Percentiles rank a stretch among this genome's conserved stretches.
Conservation (phyloP, 352 stramenopile genomes). For the Globisporangium irregulare region DNA sequence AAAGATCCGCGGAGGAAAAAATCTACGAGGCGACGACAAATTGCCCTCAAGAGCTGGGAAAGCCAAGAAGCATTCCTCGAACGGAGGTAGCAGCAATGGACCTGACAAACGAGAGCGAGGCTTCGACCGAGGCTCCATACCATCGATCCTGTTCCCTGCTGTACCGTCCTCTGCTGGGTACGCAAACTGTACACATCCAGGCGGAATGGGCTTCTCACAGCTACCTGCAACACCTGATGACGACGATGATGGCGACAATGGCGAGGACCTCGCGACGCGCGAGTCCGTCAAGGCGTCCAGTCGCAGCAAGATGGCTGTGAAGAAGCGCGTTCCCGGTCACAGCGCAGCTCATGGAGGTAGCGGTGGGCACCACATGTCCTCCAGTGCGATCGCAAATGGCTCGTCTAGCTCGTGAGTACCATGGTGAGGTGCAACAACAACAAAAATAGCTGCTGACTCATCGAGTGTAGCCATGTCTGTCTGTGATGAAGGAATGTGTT, state of each 20-base stretch:
- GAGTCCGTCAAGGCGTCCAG: conserved; percentile 69
- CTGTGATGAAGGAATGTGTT: not conserved
- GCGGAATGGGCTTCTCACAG: not conserved
- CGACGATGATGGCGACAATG: conserved; percentile 39
- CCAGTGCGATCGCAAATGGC: not conserved
- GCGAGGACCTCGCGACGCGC: conserved; percentile 42
- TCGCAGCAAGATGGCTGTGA: conserved; percentile 48
- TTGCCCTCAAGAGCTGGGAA: not conserved
- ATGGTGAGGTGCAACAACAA: not conserved
- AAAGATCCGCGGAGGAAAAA: not conserved
- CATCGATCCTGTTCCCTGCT: conserved; percentile 2
- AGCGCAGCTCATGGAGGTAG: not conserved
- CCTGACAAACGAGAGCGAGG: conserved; percentile 25
- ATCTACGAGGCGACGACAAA: conserved; percentile 3
- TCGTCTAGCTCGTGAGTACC: not conserved
- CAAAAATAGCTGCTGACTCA: not conserved
- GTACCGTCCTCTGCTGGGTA: not conserved
- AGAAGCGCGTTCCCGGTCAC: conserved; percentile 31
- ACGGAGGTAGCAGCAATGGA: not conserved
- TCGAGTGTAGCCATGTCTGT: conserved; percentile 1
- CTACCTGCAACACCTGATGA: conserved; percentile 7
- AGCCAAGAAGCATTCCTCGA: conserved; percentile 7
- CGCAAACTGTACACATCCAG: not conserved
- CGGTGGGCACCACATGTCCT: not conserved
- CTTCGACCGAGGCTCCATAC: conserved; percentile 37